Evolutionary conservation across 345 rosid species (phyloP).

Genomic region (Citrus mangshanensis): DNA sequence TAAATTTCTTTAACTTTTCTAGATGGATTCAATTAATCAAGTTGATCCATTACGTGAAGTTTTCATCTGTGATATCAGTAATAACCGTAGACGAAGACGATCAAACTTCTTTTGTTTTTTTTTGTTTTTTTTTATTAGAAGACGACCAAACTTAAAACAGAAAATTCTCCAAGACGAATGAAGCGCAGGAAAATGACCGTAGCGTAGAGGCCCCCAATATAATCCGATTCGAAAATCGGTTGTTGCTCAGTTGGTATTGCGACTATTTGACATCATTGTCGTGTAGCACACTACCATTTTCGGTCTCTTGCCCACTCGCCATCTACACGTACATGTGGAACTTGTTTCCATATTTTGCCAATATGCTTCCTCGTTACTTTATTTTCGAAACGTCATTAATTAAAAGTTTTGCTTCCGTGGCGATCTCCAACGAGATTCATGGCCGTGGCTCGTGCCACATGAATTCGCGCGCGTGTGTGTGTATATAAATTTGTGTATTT

Average conservation of each 20-base stretch:
- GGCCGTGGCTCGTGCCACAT: conserved; percentile 20
- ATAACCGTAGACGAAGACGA: no score
- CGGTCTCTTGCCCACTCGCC: no score
- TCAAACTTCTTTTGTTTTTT: no score
- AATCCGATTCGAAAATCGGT: not conserved
- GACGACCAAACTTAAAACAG: not conserved
- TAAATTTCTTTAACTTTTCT: no score
- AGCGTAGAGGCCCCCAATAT: not conserved
- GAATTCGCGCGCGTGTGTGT: not conserved
- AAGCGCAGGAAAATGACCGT: not conserved
- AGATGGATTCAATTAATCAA: not conserved
- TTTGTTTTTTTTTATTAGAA: no score
- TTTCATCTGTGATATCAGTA: not conserved
- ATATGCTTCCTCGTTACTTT: not conserved
- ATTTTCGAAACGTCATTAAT: not conserved
- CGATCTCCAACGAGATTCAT: not conserved
- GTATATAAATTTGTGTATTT: not conserved
- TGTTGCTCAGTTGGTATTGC: not conserved
- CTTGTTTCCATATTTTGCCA: not conserved
- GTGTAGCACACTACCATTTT: no score
- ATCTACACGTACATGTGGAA: not conserved
- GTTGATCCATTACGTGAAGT: not conserved
- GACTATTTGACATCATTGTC: no score
- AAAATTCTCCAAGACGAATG: not conserved
- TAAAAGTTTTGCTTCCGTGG: conserved; percentile 3